Conservation (phyloP, 75 land plant genomes). For the Pinus tabuliformis region DNA sequence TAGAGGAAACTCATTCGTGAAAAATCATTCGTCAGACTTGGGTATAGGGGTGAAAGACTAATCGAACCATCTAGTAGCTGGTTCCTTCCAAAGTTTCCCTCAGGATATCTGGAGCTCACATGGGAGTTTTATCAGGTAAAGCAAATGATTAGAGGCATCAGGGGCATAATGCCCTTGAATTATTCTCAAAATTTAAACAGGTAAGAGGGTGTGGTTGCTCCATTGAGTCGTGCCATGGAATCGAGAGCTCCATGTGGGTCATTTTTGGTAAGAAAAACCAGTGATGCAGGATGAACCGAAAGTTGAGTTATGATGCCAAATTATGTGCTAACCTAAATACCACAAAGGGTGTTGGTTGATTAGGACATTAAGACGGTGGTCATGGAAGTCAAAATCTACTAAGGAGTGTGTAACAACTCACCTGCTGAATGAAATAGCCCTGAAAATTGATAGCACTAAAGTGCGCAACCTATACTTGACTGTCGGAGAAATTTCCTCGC, state of each 20-base stretch:
- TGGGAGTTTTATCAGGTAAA: background rate
- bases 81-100: background rate
- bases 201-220: background rate
- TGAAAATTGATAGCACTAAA: background rate
- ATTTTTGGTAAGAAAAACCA: conserved; percentile 14
- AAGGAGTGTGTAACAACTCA: background rate
- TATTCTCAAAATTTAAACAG: background rate
- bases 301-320: background rate
- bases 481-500: background rate
- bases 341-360: conserved; percentile 1
- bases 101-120: background rate
- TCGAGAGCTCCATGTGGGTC: conserved; percentile 22
- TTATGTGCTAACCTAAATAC: background rate
- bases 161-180: background rate
- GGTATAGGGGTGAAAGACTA: too few relatives aligned
- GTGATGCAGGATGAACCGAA: background rate
- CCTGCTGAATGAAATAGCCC: background rate
- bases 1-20: conserved; percentile 14
- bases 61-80: too few relatives aligned
- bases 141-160: background rate
- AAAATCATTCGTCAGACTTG: background rate
- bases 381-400: background rate
- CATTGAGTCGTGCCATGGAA: conserved; percentile 8
- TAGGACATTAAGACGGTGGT: background rate
- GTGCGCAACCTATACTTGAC: background rate